Conservation (phyloP, 2,329 filamentous ascomycete genomes). For the Colletotrichum sp. region DNA sequence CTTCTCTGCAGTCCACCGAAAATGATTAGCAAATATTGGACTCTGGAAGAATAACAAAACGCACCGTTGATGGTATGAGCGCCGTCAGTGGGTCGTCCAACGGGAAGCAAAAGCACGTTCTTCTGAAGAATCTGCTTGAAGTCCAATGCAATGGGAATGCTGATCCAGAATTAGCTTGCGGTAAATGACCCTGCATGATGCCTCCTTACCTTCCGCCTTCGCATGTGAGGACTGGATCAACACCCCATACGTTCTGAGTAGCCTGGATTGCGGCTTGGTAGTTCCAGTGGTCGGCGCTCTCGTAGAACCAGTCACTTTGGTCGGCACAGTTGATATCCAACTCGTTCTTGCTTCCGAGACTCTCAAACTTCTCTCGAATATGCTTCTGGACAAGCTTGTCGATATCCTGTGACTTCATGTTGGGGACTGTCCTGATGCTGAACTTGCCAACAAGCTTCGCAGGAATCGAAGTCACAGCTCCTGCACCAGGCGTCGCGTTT, state of each 20-base stretch:
- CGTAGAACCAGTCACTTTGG: conserved; percentile 98
- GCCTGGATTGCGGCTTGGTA: conserved; percentile 93
- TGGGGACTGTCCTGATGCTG: conserved; percentile 93
- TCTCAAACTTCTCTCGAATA: conserved; percentile 82
- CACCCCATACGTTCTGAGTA: conserved; percentile 90
- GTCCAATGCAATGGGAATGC: conserved; percentile 94
- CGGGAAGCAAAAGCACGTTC: conserved; percentile 93
- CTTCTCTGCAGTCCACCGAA: conserved; percentile 68
- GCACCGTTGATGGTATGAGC: conserved; percentile 95
- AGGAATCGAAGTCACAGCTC: conserved; percentile 97
- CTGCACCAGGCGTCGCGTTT: conserved; percentile 89
- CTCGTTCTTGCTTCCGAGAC: conserved; percentile 90
- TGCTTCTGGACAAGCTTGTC: conserved; percentile 85
- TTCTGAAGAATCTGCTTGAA: conserved; percentile 98
- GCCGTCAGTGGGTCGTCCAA: conserved; percentile 96
- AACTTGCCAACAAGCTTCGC: conserved; percentile 99
- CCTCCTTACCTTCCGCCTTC: conserved; percentile 82
- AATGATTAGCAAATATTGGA: neutral
- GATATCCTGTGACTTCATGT: conserved; percentile 94
- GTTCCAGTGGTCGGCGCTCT: conserved; percentile 98
- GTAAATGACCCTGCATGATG: neutral
- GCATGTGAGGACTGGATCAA: conserved; percentile 91
- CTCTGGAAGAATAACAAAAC: neutral
- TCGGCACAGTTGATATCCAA: conserved; percentile 83
- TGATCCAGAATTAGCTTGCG: conserved; percentile 37